Evolutionary conservation across 345 rosid species (phyloP), one percentile per base, ranked within the genome.

Genomic region (Populus alba): DNA sequence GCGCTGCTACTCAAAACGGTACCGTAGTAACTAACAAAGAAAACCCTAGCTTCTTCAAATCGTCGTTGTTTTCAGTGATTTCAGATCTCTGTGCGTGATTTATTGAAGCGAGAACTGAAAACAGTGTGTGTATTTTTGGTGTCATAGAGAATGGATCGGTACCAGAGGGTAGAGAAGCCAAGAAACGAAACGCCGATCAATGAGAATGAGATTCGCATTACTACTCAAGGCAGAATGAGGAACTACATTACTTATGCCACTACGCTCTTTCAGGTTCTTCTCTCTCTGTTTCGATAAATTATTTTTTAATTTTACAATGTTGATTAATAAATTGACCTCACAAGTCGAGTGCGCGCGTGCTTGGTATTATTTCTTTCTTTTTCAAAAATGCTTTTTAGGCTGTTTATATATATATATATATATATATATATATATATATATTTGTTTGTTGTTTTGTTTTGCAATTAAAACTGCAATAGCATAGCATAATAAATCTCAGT

Each of bases 151-250:
- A 81, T 77, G 83, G 85, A 78, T 76, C 66, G 85, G 79, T 85
- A 85, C 63, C 85, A 85, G 85, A 79, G 83, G 62, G 83, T 85
- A 49, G 87, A 82, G 83, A 85, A 79, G 77, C 79, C 81, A 15
- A 73, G 59, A 76, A 76, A 47, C 0, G 84, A 76, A 23, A 73
- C 84, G 12, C 80, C 78, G 25, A 81, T 82, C 8, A 81, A 82
- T 65, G 85, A 85, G 77, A 85, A 82, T 33, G 87, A 85, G 79
- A 81, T 85, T 77, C 83, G 87, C n/a, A 77, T 85, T 66, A 85
- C 87, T 0, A 66, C 85, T 74, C 87, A 85, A 69, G 87, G 87
- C 23, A 63, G 87, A 61, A 85, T 81, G 87, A 76, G 87, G 68
- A 85, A 81, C 77, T 85, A 79, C 70, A 85, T 79, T 67, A 72